Conservation (phyloP, 768 basidiomycete species). For the Kwoniella dendrophila region DNA sequence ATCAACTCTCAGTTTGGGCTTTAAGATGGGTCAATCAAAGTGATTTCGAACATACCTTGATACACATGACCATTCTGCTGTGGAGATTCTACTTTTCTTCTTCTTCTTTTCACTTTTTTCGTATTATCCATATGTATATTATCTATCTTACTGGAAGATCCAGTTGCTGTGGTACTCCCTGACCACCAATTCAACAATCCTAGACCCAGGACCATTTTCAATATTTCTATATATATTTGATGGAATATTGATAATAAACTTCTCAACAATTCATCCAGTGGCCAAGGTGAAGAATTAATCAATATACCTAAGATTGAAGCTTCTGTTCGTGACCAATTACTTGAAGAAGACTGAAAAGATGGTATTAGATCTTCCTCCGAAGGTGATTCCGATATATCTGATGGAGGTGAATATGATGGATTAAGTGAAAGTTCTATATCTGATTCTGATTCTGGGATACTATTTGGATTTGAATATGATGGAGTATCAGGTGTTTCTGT, state of each 20-base stretch:
- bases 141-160: neutral
- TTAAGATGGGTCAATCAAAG: neutral
- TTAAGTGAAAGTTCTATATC: neutral
- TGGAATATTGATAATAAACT: neutral
- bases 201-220: neutral
- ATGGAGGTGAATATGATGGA: neutral
- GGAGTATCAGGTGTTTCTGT: no score
- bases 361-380: neutral
- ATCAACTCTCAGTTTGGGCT: neutral
- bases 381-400: neutral
- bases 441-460: no score
- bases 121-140: constrained; percentile 2
- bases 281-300: neutral
- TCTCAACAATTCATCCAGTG: neutral
- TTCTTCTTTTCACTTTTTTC: constrained; percentile 10
- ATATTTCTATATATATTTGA: constrained; percentile 4
- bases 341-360: neutral
- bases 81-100: constrained; percentile 9
- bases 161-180: neutral
- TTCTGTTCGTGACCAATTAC: neutral
- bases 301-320: neutral
- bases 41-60: neutral
- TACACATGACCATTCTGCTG: neutral
- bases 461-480: no score
- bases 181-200: neutral